Evolutionary conservation across 2,329 filamentous ascomycete species (phyloP), one percentile per base, ranked within the genome.

Genomic region (Fusarium coicis): DNA sequence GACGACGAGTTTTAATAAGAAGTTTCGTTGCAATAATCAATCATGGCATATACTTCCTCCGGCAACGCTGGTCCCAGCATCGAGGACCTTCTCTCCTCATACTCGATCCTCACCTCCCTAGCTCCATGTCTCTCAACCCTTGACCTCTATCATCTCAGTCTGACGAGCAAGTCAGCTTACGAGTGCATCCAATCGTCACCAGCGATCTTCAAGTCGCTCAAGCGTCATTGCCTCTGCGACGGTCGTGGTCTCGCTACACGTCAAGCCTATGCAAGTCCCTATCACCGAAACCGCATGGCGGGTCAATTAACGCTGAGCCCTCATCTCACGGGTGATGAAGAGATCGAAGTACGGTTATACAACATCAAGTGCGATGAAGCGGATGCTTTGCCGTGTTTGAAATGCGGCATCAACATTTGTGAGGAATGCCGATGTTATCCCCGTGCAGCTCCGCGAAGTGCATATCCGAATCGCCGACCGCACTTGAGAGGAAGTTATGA

Each of bases 391-490:
- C 65, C 73, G 1, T 76, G 73, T 16, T 12, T 67, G 2, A 74
- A 68, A 26, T 76, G 71, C 11, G 60, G 55, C 5, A 55, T 76
- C 23, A 76, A 76, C 23, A 12, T 76, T 4, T 76, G 74, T 9
- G 73, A 76, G 3, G 74, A 76, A 61, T 76, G 74, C 2, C 66
- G 71, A 4, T 68, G 40, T 7, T 76, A 73, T 43, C 68, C 64
- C 1, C 71, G 74, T 1, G 65, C 50, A 18, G 42, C 61, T 14
- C 64, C 59, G 1, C 34, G 52, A 9, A 36, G 0, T 11, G 32
- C 26, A 1, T 46, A 53, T 8, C 57, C 68, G 0, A 32, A 63
- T 11, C 68, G 73, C 9, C 37, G 71, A 7, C 73, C 73, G 0
- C 73, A 76, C 15, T 36, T 70, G 1, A 66, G 62, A 23, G 53